Evolutionary conservation across 2,329 filamentous ascomycete species (phyloP), one percentile per base, ranked within the genome.

Genomic region (Biscogniauxia marginata): DNA sequence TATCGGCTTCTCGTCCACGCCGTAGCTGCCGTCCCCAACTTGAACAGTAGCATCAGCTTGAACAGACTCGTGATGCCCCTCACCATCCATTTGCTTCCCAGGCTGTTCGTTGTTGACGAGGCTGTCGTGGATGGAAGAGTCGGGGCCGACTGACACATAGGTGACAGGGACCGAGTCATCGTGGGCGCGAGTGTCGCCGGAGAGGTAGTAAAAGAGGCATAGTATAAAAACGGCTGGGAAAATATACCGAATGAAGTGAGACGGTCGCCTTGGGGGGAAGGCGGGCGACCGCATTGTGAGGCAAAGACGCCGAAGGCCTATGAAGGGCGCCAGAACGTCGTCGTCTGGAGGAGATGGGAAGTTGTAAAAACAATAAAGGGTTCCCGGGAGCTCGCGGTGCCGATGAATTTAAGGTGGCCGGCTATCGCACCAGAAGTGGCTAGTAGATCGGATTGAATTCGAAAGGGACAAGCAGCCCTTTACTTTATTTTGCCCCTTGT

Each of bases 261-360:
- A 76, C 7, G 71, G 73, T 53, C 77, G 74, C 56, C 76, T 73
- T 54, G 75, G 73, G 44, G 75, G 74, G 55, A 79, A 77, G 25
- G 70, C 70, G 30, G 74, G 71, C 59, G 74, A 71, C 57, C 74
- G 68, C 69, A 77, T 72, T 56, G 60, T 66, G 59, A 61, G 57
- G 51, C 49, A 57, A 48, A 57, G 56, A 60, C 60, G 60, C 56
- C 58, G 59, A 60, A 54, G 60, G 57, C 61, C 62, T 57, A 25
- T 56, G 52, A 60, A 60, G 43, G 59, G 60, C 60, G 64, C 64
- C 59, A 61, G 51, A 47, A 56, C 60, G 61, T 63, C 54, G 48
- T 56, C 48, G 49, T 53, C 46, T 19, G 22, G n/a, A 13, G 30
- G 46, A 11, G 30, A 48, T 16, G 43, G 18, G 9, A 55, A 52